Base-by-base conservation (phyloP, 176 grass and related monocot genomes). In the Themeda triandra region DNA sequence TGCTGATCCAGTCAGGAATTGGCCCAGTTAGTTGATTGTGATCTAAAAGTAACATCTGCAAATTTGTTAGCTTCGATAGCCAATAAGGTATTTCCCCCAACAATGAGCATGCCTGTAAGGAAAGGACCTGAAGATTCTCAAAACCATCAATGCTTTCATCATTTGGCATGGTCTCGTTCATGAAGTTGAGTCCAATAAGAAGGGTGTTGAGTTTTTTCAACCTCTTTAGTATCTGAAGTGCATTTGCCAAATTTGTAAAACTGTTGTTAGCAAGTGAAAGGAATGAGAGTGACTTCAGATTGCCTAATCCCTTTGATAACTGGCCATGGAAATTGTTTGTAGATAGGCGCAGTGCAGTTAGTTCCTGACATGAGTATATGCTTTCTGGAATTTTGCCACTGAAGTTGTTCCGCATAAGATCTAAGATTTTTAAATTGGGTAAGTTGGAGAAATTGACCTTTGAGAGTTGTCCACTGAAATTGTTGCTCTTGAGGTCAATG, bases 351-450 rank as follows among this genome's bases (percentile, higher is more conserved):
- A 90, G 35, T 48, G 88, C 88, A 13, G 6, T 64, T 6, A 90
- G 78, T 6, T 74, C 82, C 10, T 8, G 77, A n/a, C 83, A 90
- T 5, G 78, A 82, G 27, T 86, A 90, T 9, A 90, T 44, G 58
- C 71, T 90, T 4, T 90, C 78, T 66, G 88, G 88, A 31, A 90
- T 42, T 6, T 18, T 40, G 23, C 88, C 83, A 6, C 2, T 72
- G 84, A 90, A 90, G 0, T 24, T 65, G 58, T 86, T 90, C 4
- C 0, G 1, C 48, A 49, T 0, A 4, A 90, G 73, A 2, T 90
- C 88, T 75, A 90, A 41, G 0, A 4, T 65, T 70, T 14, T 71
- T 8, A 83, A 73, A 82, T 72, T 78, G 0, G n/a, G 1, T 0
- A 90, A 21, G 31, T 5, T 33, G 31, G 40, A 86, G 66, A 90